phyloP scores from a whole-genome alignment of 305 asterid species.

The Fraxinus latifolia region DNA sequence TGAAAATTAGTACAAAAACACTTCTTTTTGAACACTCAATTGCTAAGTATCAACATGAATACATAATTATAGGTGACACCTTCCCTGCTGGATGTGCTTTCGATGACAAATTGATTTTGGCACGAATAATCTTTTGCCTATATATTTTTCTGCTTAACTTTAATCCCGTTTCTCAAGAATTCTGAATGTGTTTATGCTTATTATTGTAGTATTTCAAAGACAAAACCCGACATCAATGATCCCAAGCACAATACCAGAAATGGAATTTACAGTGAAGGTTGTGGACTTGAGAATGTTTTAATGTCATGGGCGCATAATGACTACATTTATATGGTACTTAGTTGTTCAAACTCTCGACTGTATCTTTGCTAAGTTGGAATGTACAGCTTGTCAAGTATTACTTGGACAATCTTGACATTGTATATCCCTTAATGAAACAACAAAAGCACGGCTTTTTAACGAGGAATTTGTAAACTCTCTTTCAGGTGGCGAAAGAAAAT shows the following conservation, averaged over 20 bases:
- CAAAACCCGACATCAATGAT: not conserved
- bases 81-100: slow-evolving; percentile 59
- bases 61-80: slow-evolving; percentile 35
- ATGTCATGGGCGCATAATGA: slow-evolving; percentile 67
- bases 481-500: slow-evolving; percentile 37
- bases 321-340: slow-evolving; percentile 50
- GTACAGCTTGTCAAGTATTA: not conserved
- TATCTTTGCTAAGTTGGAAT: not conserved
- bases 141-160: too few species aligned
- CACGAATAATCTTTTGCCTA: not conserved
- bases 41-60: not conserved
- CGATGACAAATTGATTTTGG: slow-evolving; percentile 23
- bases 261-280: slow-evolving; percentile 49
- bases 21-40: not conserved
- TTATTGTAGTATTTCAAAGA: not conserved
- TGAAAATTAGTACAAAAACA: not conserved
- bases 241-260: slow-evolving; percentile 36
- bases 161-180: not conserved
- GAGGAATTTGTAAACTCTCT: not conserved
- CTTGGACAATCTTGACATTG: too few species aligned
- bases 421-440: too few species aligned
- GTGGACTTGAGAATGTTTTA: slow-evolving; percentile 55
- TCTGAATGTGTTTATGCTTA: not conserved
- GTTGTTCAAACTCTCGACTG: not conserved
- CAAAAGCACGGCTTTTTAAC: too few species aligned